phyloP scores from a whole-genome alignment of 768 basidiomycete genomes.

The Neoboletus brunneissimus region DNA sequence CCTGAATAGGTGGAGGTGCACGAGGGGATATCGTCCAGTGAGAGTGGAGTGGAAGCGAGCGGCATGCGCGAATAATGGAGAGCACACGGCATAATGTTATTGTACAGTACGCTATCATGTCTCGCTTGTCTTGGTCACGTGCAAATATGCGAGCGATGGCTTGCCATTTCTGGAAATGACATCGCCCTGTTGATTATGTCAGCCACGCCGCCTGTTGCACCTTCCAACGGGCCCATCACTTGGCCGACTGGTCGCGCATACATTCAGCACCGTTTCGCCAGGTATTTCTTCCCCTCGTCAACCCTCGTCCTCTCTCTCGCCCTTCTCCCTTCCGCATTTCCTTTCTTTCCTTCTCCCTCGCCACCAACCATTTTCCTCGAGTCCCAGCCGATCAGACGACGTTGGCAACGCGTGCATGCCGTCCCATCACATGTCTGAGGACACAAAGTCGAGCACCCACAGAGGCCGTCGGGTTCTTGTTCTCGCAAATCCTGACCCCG shows the following conservation, averaged over 20 bases:
- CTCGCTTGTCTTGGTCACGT: conserved; percentile 11
- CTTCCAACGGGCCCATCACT: conserved; percentile 28
- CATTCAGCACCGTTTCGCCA: conserved; percentile 23
- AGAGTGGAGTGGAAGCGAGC: conserved; percentile 15
- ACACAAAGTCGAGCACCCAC: conserved; percentile 40
- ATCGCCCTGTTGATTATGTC: conserved; percentile 31
- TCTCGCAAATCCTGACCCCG: conserved; percentile 62
- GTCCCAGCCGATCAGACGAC: conserved; percentile 22
- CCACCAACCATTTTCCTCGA: background rate
- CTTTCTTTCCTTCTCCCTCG: background rate
- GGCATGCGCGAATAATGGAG: conserved; percentile 25
- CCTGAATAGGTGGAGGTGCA: conserved; percentile 32
- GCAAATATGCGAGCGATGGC: background rate
- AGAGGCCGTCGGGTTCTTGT: conserved; percentile 45
- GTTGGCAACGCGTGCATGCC: conserved; percentile 32
- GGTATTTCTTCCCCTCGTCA: conserved; percentile 9
- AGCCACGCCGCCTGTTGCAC: conserved; percentile 25
- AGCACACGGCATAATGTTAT: background rate
- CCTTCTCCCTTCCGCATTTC: background rate
- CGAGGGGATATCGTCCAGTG: conserved; percentile 19
- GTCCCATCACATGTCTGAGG: conserved; percentile 56
- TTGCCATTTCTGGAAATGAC: conserved; percentile 7
- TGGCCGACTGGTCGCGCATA: conserved; percentile 28
- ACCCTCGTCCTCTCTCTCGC: background rate
- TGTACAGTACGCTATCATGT: background rate